Evolutionary conservation across 1,139 yeast species (phyloP).

Genomic region (Saccharomyces hybrid): DNA sequence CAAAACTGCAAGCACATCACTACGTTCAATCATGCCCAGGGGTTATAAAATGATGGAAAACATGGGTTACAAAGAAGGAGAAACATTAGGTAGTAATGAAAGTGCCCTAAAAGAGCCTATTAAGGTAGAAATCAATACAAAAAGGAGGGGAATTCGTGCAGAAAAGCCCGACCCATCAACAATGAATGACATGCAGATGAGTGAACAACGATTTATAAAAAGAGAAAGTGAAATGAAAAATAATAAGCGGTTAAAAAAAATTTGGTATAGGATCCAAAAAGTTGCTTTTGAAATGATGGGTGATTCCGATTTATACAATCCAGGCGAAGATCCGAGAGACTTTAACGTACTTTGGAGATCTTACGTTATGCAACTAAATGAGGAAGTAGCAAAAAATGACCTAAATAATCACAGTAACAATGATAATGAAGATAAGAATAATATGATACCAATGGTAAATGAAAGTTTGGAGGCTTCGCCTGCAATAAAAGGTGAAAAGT

Average conservation of each 20-base stretch:
- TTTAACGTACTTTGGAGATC: slow-evolving; percentile 34
- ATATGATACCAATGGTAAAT: neutral
- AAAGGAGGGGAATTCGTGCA: neutral
- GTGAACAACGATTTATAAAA: slow-evolving; percentile 19
- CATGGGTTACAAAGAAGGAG: slow-evolving; percentile 41
- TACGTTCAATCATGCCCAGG: slow-evolving; percentile 25
- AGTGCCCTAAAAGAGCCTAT: slow-evolving; percentile 33
- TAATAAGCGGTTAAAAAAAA: slow-evolving; percentile 10
- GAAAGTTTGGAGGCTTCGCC: neutral
- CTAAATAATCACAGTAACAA: neutral
- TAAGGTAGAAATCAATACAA: slow-evolving; percentile 11
- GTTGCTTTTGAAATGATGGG: slow-evolving; percentile 30
- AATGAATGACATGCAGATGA: neutral
- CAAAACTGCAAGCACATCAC: neutral
- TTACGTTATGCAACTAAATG: slow-evolving; percentile 20
- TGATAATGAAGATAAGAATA: neutral
- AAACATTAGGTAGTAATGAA: slow-evolving; percentile 34
- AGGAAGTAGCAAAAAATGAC: slow-evolving; percentile 4
- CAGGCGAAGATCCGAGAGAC: slow-evolving; percentile 26
- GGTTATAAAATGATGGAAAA: slow-evolving; percentile 47
- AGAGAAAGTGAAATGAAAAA: slow-evolving; percentile 18
- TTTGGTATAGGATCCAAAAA: slow-evolving; percentile 27
- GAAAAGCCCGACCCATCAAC: neutral
- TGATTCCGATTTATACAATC: slow-evolving; percentile 23
- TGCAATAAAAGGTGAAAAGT: neutral